Evolutionary conservation across 2,329 filamentous ascomycete species (phyloP), one percentile per base, ranked within the genome.

Genomic region (Pyricularia grisea): DNA sequence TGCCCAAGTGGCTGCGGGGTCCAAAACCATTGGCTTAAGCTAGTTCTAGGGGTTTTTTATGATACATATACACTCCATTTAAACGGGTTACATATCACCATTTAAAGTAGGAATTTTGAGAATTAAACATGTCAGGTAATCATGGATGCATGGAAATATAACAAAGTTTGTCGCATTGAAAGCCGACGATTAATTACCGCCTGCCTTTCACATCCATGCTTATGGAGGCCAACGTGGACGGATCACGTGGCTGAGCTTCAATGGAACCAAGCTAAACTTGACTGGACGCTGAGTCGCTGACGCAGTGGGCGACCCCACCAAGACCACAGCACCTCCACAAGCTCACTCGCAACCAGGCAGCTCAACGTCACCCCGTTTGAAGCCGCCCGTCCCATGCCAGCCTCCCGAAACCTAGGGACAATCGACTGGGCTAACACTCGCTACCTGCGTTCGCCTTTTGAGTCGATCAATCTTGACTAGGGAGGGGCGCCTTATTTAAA

Each of bases 281-380:
- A 28, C 36, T 55, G 25, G 17, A 17, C n/a, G n/a, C n/a, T n/a
- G n/a, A n/a, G n/a, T n/a, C 66, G 66, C 66, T 67, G 66, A 67
- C 66, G 66, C 66, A 67, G 42, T 23, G 27, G 42, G 64, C 64
- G 66, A 60, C 66, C 66, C 66, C 66, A 67, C 66, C 58, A 27
- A 63, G 60, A 63, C 27, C 60, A 28, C 25, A 63, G 60, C 60
- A 63, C 25, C 60, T 28, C 58, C 60, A 27, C 25, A 27, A 61
- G 60, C 60, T 63, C 60, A 17, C 58, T 61, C 58, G 58, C 23
- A 63, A 27, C 60, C 12, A 63, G 60, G 60, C 60, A 50, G 27
- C 42, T 67, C 42, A 31, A 58, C 66, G 36, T 67, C 27, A 55
- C 42, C 25, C 25, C 66, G 66, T 33, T 66, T 28, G 61, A 64